Evolutionary conservation across 2,329 filamentous ascomycete species (phyloP), one percentile per base, ranked within the genome.

Genomic region (Pseudogymnoascus sp.): DNA sequence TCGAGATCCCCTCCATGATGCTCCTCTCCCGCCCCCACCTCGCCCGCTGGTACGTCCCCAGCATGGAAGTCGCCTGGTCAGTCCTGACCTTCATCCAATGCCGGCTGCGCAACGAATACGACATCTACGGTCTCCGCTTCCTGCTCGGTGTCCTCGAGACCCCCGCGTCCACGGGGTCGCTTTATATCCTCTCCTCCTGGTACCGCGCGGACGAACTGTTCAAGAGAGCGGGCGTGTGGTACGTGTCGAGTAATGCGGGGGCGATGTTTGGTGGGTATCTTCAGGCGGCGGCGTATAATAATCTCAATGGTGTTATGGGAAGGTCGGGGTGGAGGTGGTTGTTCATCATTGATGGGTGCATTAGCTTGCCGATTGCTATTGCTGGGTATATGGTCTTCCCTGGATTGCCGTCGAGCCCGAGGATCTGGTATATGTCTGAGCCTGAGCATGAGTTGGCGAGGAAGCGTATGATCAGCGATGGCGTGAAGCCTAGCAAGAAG

Each of bases 301-400:
- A 65, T 6, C 64, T 71, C 31, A 65, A 70, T 13, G 70, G 69
- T 13, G 63, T 64, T 1, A 50, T 50, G 5, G 67, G 68, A 1
- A 50, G 68, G 0, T 63, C 68, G 2, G 68, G 69, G 3, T 70
- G 68, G 68, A 59, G 68, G 13, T 71, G 70, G 69, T 63, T 71
- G 1, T 71, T 70, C 47, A 65, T 71, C 1, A 65, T 71, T 26
- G 68, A 69, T 41, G 68, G 69, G 1, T 62, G 67, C 10, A 71
- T 71, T 11, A 70, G 67, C 0, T 57, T 70, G 9, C 68, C 69
- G 0, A 71, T 71, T 66, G 69, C 68, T 21, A 11, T 70, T 2
- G 70, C 64, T 68, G 68, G 68, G 67, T 58, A 36, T 59, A 60
- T 17, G 29, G 5, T 61, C 17, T 64, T 63, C 36, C 68, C 68